Evolutionary conservation across 331 rosid genomes (phyloP).

Genomic region (Malus hybrid): DNA sequence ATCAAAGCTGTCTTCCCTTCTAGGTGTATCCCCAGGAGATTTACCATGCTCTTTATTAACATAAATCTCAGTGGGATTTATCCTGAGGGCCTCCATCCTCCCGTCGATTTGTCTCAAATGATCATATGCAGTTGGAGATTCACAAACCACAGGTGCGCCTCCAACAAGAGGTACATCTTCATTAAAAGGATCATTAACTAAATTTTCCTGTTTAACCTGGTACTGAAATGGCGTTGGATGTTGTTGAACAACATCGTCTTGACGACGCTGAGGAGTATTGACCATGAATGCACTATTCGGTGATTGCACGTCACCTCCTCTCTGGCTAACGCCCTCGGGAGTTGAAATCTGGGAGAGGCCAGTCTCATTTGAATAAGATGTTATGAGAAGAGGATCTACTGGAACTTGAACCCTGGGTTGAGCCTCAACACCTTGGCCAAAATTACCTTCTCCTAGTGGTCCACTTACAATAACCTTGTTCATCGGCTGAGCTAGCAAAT

Average conservation of each 20-base stretch:
- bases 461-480: conserved; percentile 37
- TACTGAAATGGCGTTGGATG: conserved; percentile 28
- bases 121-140: conserved; percentile 38
- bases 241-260: conserved; percentile 33
- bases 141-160: conserved; percentile 30
- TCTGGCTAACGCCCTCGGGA: conserved; percentile 28
- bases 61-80: conserved; percentile 29
- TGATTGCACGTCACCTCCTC: conserved; percentile 33
- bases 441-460: conserved; percentile 34
- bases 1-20: conserved; percentile 30
- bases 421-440: conserved; percentile 42
- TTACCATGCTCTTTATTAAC: conserved; percentile 30
- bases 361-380: conserved; percentile 24
- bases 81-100: conserved; percentile 37
- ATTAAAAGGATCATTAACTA: conserved; percentile 20
- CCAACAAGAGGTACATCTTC: conserved; percentile 25
- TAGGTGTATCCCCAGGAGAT: conserved; percentile 28
- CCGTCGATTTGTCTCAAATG: conserved; percentile 48
- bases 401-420: conserved; percentile 35
- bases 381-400: conserved; percentile 37
- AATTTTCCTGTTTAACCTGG: conserved; percentile 30
- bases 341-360: conserved; percentile 23
- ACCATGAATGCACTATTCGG: conserved; percentile 33
- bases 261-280: conserved; percentile 23
- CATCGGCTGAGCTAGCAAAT: conserved; percentile 33